Percentiles rank a stretch among this genome's conserved stretches.
Conservation (phyloP, 2,329 filamentous ascomycete species). For the Nemania serpens region DNA sequence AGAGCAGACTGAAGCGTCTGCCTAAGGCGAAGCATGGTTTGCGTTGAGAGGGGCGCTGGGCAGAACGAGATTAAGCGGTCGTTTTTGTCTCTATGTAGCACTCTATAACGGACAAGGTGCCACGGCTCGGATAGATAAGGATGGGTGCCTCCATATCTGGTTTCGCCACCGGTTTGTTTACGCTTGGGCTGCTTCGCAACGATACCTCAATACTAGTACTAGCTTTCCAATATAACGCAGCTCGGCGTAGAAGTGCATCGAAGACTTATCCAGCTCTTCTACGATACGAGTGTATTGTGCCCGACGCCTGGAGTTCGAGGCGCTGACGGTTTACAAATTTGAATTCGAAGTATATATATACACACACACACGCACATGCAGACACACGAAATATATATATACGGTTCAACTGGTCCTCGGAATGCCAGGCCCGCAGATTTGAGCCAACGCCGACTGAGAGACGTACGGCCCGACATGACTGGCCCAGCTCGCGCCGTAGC, state of each 20-base stretch:
- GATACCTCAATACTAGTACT: constrained; percentile 24
- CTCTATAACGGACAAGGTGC: neutral
- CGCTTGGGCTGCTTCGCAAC: constrained; percentile 1
- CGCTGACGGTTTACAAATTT: neutral
- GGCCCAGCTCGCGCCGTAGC: too few species aligned
- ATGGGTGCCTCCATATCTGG: constrained; percentile 7
- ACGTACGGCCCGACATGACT: too few species aligned
- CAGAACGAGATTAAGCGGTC: neutral
- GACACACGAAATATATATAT: too few species aligned
- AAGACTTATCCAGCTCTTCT: neutral
- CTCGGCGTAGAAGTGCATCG: constrained; percentile 23
- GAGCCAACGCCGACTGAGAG: too few species aligned
- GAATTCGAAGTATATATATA: too few species aligned
- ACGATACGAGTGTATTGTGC: neutral
- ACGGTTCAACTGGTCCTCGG: too few species aligned
- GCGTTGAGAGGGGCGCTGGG: too few species aligned
- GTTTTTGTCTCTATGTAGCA: neutral
- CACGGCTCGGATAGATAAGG: constrained; percentile 7
- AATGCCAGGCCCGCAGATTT: too few species aligned
- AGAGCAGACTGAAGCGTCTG: neutral
- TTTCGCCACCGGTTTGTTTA: constrained; percentile 13
- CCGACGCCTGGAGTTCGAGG: neutral
- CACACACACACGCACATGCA: too few species aligned
- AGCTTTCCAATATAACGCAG: constrained; percentile 19
- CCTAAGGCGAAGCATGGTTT: neutral